phyloP scores from a whole-genome alignment of 2,329 filamentous ascomycete species.

The Neofusicoccum sp. region DNA sequence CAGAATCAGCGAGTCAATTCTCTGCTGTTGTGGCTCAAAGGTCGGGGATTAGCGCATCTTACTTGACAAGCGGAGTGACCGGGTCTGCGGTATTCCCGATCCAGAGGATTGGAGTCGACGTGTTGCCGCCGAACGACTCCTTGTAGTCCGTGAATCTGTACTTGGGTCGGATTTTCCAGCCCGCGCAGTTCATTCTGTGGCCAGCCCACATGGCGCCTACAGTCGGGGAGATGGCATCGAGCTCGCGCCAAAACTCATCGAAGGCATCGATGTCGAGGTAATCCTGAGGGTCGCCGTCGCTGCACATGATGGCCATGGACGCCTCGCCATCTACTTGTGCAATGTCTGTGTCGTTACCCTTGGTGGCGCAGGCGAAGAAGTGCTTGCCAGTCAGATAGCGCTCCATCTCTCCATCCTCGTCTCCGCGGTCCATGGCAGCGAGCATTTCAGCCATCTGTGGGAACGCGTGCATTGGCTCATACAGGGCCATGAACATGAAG shows the following conservation, averaged over 20 bases:
- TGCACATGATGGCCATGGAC: constrained; percentile 40
- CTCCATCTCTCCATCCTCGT: constrained; percentile 32
- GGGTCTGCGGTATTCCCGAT: constrained; percentile 62
- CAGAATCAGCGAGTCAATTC: background rate
- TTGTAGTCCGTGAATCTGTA: constrained; percentile 33
- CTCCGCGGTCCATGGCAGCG: constrained; percentile 35
- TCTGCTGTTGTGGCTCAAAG: too few species aligned
- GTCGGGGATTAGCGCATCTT: background rate
- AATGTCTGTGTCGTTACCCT: constrained; percentile 29
- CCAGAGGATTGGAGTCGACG: constrained; percentile 59
- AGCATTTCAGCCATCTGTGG: constrained; percentile 39
- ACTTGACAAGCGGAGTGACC: constrained; percentile 57
- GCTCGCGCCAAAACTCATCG: constrained; percentile 36
- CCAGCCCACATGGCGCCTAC: constrained; percentile 43
- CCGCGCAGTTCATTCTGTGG: constrained; percentile 41
- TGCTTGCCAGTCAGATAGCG: constrained; percentile 26
- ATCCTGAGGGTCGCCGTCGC: constrained; percentile 42
- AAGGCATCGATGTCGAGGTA: constrained; percentile 32
- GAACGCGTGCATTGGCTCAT: constrained; percentile 39
- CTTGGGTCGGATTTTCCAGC: constrained; percentile 40
- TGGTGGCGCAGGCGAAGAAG: constrained; percentile 33
- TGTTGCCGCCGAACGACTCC: constrained; percentile 39
- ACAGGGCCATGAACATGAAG: constrained; percentile 41
- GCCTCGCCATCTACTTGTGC: constrained; percentile 26
- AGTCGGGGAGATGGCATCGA: constrained; percentile 38